Base-by-base conservation (phyloP, 805 yeast species). In the Kodamaea restingae region DNA sequence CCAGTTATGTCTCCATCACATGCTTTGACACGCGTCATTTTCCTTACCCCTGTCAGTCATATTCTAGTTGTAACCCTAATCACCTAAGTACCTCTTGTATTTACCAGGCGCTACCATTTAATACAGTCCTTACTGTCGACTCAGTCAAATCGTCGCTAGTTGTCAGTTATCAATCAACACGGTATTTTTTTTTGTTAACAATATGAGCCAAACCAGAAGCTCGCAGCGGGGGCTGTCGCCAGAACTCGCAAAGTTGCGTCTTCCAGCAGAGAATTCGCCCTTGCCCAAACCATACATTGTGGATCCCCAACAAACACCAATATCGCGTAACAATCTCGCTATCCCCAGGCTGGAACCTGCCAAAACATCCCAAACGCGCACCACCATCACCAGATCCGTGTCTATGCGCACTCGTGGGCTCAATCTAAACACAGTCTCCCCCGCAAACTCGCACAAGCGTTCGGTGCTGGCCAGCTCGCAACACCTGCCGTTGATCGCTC, bases 341-440 rank as follows among this genome's bases (percentile, higher is more conserved):
- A 10, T 30, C 20, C 32, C 32, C 7, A 15, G 12, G 9, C 32
- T 30, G 32, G 32, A 30, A 30, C 32, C 32, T n/a, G 17, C 32
- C n/a, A 15, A 21, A 11, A 30, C 15, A 17, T 6, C 32, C 12
- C 18, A 30, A 5, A n/a, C 31, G 21, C 32, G 21, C 10, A 12
- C 21, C 4, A 30, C 7, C 3, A 15, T 37, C 18, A 30, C 40
- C 5, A 18, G 40, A 17, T 37, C 43, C 14, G 33, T 15, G n/a
- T 37, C 41, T 20, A 38, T 35, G 38, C 30, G 38, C 8, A 8
- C 35, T 4, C 35, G 32, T 10, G 38, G 41, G 2, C 33, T 41
- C 20, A 37, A 35, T 12, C 35, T 41, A 30, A 37, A 36, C 14
- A 41, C 36, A 14, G 38, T 34, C 21, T 32, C 41, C 3, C 42